Conservation (phyloP, 768 basidiomycete genomes). For the Rickenella mellea region DNA sequence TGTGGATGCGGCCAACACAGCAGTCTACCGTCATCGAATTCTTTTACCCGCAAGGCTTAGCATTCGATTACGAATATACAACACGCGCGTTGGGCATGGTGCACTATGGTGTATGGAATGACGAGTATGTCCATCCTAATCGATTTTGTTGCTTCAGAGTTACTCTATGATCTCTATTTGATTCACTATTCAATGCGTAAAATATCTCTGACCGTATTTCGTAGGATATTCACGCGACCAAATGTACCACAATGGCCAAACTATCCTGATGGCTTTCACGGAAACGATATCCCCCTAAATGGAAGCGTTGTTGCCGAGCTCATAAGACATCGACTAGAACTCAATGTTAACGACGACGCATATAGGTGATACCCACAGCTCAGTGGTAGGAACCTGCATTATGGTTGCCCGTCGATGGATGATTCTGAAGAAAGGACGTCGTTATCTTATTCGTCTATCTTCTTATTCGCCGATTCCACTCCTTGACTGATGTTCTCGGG, state of each 20-base stretch:
- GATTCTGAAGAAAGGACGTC: too few relatives aligned
- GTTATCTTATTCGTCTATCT: too few relatives aligned
- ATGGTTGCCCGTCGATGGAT: too few relatives aligned
- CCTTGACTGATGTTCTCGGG: too few relatives aligned
- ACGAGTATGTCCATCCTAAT: constrained; percentile 38
- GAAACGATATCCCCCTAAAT: constrained; percentile 62
- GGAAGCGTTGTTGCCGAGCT: constrained; percentile 56
- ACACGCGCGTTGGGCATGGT: constrained; percentile 59
- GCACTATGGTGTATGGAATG: constrained; percentile 77
- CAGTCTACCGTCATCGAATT: constrained; percentile 80
- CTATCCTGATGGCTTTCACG: constrained; percentile 86
- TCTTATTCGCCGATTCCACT: too few relatives aligned
- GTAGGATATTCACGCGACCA: constrained; percentile 24
- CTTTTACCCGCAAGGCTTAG: constrained; percentile 72
- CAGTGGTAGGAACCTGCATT: too few relatives aligned
- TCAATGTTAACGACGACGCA: too few relatives aligned
- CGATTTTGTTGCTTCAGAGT: neutral
- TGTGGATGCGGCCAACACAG: constrained; percentile 71
- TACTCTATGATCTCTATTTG: constrained; percentile 1
- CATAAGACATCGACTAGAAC: constrained; percentile 60
- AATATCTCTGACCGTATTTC: constrained; percentile 9
- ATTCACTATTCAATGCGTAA: neutral
- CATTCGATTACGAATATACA: constrained; percentile 86
- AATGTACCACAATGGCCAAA: constrained; percentile 37
- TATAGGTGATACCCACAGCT: too few relatives aligned